These are phyloP conservation scores for Phoma sp. DNA, from an alignment of 2,329 filamentous ascomycete genomes.

Conservation along the genomic window DNA sequence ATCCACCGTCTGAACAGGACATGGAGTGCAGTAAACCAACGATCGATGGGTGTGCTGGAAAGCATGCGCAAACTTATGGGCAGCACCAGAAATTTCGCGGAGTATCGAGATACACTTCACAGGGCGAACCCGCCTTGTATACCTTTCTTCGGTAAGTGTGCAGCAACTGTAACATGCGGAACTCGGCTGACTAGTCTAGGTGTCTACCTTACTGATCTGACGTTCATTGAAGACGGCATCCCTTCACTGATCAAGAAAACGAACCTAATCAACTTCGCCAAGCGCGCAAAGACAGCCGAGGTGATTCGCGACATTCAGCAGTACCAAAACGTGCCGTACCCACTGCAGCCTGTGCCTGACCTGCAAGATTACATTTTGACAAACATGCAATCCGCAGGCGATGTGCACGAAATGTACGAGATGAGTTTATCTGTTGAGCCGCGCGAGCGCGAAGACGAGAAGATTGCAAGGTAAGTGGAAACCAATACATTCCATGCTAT, in stretches of 20 bases:
- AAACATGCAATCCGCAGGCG: constrained; percentile 93
- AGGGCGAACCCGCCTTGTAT: constrained; percentile 95
- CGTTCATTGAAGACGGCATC: constrained; percentile 98
- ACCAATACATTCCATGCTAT: constrained; percentile 18
- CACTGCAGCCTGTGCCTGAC: constrained; percentile 85
- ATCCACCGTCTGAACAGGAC: constrained; percentile 93
- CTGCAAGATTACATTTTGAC: constrained; percentile 95
- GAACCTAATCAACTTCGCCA: constrained; percentile 97
- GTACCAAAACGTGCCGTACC: constrained; percentile 97
- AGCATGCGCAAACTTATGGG: constrained; percentile 94
- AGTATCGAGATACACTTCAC: constrained; percentile 93
- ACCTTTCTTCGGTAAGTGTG: constrained; percentile 85
- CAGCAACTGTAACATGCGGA: not conserved
- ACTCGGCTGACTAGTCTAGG: constrained; percentile 59
- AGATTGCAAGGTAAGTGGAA: constrained; percentile 86
- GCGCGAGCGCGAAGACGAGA: constrained; percentile 96
- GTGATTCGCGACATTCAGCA: constrained; percentile 99
- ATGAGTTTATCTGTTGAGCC: constrained; percentile 93
- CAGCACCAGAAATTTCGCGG: constrained; percentile 96
- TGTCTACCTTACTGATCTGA: constrained; percentile 95
- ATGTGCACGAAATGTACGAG: constrained; percentile 99
- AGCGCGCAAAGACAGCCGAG: constrained; percentile 96
- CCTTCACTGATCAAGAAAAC: constrained; percentile 96
- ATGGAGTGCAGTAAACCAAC: constrained; percentile 90
- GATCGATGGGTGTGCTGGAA: constrained; percentile 81